Percentiles rank a stretch among this genome's conserved stretches.
Conservation (phyloP, 352 stramenopile species). For the Phytophthora podocarpi region DNA sequence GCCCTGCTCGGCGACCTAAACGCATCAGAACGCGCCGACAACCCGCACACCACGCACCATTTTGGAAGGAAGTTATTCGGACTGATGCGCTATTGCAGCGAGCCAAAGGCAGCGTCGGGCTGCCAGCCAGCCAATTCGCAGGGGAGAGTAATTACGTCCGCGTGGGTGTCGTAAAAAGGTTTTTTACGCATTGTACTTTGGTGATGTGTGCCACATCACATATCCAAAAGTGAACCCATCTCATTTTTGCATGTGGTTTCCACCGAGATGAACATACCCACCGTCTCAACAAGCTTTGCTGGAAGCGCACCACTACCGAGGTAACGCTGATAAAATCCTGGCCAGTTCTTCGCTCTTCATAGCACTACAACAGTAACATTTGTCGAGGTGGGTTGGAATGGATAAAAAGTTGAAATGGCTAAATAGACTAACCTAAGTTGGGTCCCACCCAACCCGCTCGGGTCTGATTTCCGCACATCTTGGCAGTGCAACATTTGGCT, state of each 20-base stretch:
- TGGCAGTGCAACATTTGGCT: too few relatives aligned
- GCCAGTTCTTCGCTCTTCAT: too few relatives aligned
- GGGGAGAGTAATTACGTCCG: slow-evolving; percentile 18
- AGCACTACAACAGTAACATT: too few relatives aligned
- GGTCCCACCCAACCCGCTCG: too few relatives aligned
- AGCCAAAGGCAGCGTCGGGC: background rate
- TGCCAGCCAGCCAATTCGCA: slow-evolving; percentile 37
- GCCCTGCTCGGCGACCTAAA: background rate
- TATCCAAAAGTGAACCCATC: slow-evolving; percentile 15
- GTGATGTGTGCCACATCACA: slow-evolving; percentile 15
- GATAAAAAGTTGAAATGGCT: too few relatives aligned
- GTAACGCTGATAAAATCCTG: too few relatives aligned
- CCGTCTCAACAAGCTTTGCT: too few relatives aligned
- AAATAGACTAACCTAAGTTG: too few relatives aligned
- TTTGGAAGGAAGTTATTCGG: slow-evolving; percentile 50
- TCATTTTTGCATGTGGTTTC: background rate
- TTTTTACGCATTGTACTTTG: slow-evolving; percentile 22
- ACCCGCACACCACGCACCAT: slow-evolving; percentile 33
- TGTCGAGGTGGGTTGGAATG: too few relatives aligned
- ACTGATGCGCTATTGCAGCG: slow-evolving; percentile 30
- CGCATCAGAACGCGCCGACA: background rate
- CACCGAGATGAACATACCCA: too few relatives aligned
- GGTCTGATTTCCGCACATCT: too few relatives aligned
- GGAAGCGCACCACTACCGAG: too few relatives aligned
- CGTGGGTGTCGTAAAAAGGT: slow-evolving; percentile 11